A percentile compares a stretch with the other conserved stretches of the same genome.
phyloP scores from a whole-genome alignment of 768 basidiomycete species.

The Leccinum longicurvipes region DNA sequence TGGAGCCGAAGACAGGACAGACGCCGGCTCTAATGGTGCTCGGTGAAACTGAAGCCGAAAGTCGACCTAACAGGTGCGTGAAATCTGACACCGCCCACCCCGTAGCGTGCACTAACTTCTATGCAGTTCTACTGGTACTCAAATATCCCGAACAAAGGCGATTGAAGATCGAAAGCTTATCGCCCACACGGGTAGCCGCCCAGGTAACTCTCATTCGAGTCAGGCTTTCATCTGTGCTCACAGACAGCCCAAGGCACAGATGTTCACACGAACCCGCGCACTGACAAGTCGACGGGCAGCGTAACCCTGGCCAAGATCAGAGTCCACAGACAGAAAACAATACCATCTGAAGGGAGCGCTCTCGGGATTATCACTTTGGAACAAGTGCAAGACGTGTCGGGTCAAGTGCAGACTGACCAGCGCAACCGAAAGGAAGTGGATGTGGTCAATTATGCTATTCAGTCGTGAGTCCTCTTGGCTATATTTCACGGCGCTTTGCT shows the following conservation, averaged over 20 bases:
- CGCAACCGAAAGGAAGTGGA: background rate
- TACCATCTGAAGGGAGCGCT: background rate
- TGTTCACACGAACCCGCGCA: background rate
- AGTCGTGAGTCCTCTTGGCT: conserved; percentile 2
- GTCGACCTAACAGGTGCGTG: background rate
- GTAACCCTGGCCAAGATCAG: background rate
- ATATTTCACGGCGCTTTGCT: background rate
- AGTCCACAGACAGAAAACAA: background rate
- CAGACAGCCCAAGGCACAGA: background rate
- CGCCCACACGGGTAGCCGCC: background rate
- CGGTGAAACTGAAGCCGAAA: background rate
- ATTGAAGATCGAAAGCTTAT: background rate
- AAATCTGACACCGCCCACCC: background rate
- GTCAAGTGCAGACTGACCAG: background rate
- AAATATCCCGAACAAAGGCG: background rate
- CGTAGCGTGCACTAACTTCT: background rate
- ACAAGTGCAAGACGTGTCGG: background rate
- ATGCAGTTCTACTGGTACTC: background rate
- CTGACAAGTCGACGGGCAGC: background rate
- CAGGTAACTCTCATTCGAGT: background rate
- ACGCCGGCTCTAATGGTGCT: background rate
- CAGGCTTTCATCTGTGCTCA: background rate
- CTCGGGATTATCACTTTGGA: background rate
- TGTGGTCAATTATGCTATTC: background rate
- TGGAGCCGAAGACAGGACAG: background rate